Base-by-base conservation (phyloP, 2,329 filamentous ascomycete species). In the Beauveria sp. region DNA sequence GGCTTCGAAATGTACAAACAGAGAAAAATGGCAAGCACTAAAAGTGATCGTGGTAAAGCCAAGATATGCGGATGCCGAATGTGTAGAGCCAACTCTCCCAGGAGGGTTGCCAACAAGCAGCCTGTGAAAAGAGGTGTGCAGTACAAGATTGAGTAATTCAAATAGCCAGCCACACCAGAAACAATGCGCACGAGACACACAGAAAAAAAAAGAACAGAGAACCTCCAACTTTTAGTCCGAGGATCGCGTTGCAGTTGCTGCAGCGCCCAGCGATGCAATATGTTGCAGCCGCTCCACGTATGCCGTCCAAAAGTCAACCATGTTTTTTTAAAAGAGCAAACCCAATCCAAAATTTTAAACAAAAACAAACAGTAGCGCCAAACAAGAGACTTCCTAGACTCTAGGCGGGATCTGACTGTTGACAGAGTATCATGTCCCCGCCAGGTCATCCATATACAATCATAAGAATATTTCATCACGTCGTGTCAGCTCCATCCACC, bases 401-500 rank as follows among this genome's bases (percentile, higher is more conserved):
- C 60, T 56, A 43, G 52, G 18, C 60, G 50, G 51, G 46, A 51
- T 60, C 57, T 60, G 57, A 60, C 57, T 60, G 57, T 60, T 45
- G 38, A 53, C 57, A 60, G 57, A 53, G 57, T 53, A 50, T 28
- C 38, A 49, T 55, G 20, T 50, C 60, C 60, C 31, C 31, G 45
- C 43, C 51, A 56, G 43, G 52, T 40, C 60, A 55, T 46, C 42
- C 24, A 61, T 60, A 43, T 34, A 43, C 31, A 55, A 34, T 62
- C 60, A 62, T 62, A 62, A 62, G 38, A 56, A 62, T 62, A 62
- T 62, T 61, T 56, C 52, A 45, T 62, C 45, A 55, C 45, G 20
- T 62, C 60, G 45, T 62, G 22, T 60, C 49, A 20, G 22, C 42
- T 38, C 55, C 45, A 22, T 16, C 31, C 48, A 26, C 46, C 43